Percentiles rank a stretch among this genome's conserved stretches.
Evolutionary conservation across 2,329 filamentous ascomycete species (phyloP).

Genomic region (Phaeoacremonium minimum): DNA sequence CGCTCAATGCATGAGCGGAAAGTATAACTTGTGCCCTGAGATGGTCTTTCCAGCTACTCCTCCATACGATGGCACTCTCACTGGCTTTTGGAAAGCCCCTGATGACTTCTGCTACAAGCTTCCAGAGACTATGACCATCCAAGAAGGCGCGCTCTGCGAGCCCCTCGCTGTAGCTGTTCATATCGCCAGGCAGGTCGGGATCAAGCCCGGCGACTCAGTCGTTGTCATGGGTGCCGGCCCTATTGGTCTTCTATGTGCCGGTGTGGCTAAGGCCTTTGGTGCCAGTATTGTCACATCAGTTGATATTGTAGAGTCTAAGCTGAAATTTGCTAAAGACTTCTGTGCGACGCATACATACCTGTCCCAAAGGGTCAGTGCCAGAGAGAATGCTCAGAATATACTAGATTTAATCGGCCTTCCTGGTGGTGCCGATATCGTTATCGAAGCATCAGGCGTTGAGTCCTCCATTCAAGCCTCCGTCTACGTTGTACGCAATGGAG

Average conservation of each 20-base stretch:
- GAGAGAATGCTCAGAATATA: conserved; percentile 83
- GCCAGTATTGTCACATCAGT: conserved; percentile 77
- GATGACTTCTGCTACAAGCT: conserved; percentile 92
- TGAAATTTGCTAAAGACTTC: conserved; percentile 73
- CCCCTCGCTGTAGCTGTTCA: conserved; percentile 83
- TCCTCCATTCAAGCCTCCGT: conserved; percentile 71
- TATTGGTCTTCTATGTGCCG: conserved; percentile 81
- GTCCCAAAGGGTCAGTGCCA: conserved; percentile 55
- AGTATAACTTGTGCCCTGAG: conserved; percentile 83
- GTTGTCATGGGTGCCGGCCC: conserved; percentile 85
- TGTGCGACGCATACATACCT: conserved; percentile 67
- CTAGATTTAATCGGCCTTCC: conserved; percentile 59
- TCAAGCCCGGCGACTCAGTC: conserved; percentile 70
- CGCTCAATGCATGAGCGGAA: conserved; percentile 69
- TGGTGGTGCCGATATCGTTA: conserved; percentile 67
- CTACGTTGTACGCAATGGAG: conserved; percentile 66
- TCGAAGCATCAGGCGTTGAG: conserved; percentile 76
- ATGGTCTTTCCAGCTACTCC: conserved; percentile 93
- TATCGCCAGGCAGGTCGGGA: conserved; percentile 68
- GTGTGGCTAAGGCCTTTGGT: conserved; percentile 78
- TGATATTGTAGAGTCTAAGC: conserved; percentile 75
- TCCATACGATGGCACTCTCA: conserved; percentile 82
- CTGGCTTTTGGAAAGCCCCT: conserved; percentile 78
- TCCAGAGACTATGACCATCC: conserved; percentile 69
- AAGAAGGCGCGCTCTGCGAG: conserved; percentile 88